Percentiles rank a stretch among this genome's conserved stretches.
Conservation (phyloP, 371 early-diverging fungal species). For the Mortierella sp. region DNA sequence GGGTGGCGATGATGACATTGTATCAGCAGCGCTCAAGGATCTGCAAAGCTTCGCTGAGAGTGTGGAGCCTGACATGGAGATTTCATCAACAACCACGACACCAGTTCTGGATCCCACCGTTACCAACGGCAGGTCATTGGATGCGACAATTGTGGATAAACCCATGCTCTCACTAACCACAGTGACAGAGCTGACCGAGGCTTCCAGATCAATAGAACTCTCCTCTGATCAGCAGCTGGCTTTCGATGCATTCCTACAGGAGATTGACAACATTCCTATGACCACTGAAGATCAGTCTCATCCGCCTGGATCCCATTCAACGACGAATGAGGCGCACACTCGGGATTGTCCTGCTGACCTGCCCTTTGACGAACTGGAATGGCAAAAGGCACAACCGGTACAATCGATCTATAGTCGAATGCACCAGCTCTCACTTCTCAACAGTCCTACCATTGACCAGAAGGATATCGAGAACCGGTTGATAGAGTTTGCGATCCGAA, state of each 20-base stretch:
- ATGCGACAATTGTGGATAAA: no score
- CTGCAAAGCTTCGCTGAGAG: constrained; percentile 42
- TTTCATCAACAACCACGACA: no score
- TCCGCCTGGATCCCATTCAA: constrained; percentile 1
- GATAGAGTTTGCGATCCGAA: constrained; percentile 38
- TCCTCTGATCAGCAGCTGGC: constrained; percentile 5
- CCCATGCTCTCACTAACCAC: no score
- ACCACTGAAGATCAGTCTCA: constrained; percentile 11
- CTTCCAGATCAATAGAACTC: no score
- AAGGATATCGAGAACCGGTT: constrained; percentile 40
- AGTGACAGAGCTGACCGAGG: no score
- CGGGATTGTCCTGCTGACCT: no score
- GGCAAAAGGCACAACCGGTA: constrained; percentile 4
- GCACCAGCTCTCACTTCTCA: constrained; percentile 18
- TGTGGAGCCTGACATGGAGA: not conserved
- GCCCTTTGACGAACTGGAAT: no score
- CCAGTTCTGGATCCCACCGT: no score
- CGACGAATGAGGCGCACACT: not conserved
- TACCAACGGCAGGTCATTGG: no score
- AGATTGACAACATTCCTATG: constrained; percentile 39
- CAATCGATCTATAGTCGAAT: constrained; percentile 24
- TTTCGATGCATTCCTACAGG: constrained; percentile 31
- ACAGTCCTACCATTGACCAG: constrained; percentile 11
- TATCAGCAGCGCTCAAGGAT: constrained; percentile 34
- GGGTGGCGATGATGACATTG: constrained; percentile 22